Evolutionary conservation across 192 early-diverging fungal genomes (phyloP), one percentile per base, ranked within the genome.

Genomic region (Linnemannia hyalina): DNA sequence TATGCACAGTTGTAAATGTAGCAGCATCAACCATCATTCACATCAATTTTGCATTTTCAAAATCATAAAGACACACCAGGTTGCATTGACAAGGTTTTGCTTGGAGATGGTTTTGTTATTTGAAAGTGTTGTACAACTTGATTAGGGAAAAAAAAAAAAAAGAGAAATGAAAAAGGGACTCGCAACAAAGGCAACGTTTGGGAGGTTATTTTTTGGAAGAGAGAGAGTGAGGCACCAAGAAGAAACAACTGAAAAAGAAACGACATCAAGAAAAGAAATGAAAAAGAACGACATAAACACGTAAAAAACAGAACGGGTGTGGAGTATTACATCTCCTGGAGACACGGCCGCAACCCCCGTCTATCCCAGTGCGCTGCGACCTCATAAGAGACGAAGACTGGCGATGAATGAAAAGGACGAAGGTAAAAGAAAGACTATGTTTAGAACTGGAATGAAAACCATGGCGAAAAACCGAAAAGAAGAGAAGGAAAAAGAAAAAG

Each of bases 241-340:
- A 75, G 72, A 74, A 68, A 75, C 6, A 52, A 6, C 49, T 18
- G 42, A 72, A 63, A 80, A 68, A 7, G 29, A 46, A 32, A 47
- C 23, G 20, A 70, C 49, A 32, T 20, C 38, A 49, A 81, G 18
- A 36, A 81, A 15, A n/a, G 47, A 74, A 74, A 40, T 1, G 38
- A 40, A 42, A 76, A 79, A 78, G 55, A 63, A 71, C 29, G 68
- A 44, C 73, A 49, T 36, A 10, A 44, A 60, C 46, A 36, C 36
- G 69, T 32, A 77, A 74, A 13, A 65, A 10, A 60, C 47, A 20
- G 36, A n/a, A 2, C 54, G 35, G n/a, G 52, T 40, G 49, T 20
- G 49, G 4, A 18, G 20, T 16, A 20, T 49, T 13, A 3, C 3
- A 3, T 20, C 49, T 52, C 18, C 49, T 1, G 13, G 1, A 65